Evolutionary conservation across 108 stramenopile species (phyloP).

Genomic region (Fistulifera pelliculosa): DNA sequence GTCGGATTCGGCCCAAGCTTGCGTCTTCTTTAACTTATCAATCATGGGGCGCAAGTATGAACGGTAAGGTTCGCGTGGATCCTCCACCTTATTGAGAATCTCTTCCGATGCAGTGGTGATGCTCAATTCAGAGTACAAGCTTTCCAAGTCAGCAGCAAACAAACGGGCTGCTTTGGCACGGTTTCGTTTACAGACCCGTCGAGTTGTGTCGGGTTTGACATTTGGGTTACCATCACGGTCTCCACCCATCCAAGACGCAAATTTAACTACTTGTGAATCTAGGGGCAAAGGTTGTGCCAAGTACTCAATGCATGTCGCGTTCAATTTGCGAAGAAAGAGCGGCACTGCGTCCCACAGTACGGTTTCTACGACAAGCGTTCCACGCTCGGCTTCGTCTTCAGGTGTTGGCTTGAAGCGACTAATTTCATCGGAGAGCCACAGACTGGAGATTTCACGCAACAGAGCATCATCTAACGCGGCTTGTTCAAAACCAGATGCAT

Average conservation of each 20-base stretch:
- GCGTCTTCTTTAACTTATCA: slow-evolving; percentile 39
- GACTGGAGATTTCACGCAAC: slow-evolving; percentile 61
- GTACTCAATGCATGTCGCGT: slow-evolving; percentile 54
- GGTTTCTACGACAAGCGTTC: slow-evolving; percentile 88
- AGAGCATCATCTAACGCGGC: slow-evolving; percentile 49
- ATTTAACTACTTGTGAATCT: slow-evolving; percentile 72
- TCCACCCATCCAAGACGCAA: slow-evolving; percentile 98
- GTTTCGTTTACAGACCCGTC: slow-evolving; percentile 71
- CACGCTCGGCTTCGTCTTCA: slow-evolving; percentile 83
- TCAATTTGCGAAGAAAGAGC: slow-evolving; percentile 78
- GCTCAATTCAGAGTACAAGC: slow-evolving; percentile 46
- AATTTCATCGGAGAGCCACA: slow-evolving; percentile 87
- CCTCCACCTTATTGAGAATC: slow-evolving; percentile 44
- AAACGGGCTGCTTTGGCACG: slow-evolving; percentile 80
- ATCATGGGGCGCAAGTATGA: slow-evolving; percentile 54
- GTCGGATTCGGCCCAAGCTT: slow-evolving; percentile 42
- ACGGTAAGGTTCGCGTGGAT: slow-evolving; percentile 63
- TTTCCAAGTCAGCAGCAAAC: slow-evolving; percentile 56
- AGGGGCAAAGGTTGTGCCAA: slow-evolving; percentile 73
- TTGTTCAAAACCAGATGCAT: slow-evolving; percentile 30
- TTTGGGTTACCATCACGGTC: slow-evolving; percentile 98
- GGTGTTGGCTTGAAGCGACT: slow-evolving; percentile 88
- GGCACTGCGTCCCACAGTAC: slow-evolving; percentile 95
- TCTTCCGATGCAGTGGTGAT: slow-evolving; percentile 33
- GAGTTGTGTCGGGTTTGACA: slow-evolving; percentile 87